Evolutionary conservation across 192 early-diverging fungal genomes (phyloP).

Genomic region (Coemansia sp.): DNA sequence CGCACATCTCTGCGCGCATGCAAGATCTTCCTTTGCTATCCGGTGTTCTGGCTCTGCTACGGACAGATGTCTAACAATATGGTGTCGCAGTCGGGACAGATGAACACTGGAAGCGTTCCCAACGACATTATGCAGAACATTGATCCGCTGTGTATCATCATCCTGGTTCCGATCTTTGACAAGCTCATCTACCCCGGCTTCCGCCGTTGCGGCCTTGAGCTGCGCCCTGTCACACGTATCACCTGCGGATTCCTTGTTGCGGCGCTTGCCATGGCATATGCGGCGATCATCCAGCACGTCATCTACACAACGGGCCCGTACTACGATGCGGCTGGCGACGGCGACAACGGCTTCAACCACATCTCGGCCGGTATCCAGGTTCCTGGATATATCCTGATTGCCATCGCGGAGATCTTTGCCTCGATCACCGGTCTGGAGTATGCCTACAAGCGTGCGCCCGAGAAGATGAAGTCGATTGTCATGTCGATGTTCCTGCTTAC

Average conservation of each 20-base stretch:
- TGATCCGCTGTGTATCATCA: conserved; percentile 58
- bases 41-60: conserved; percentile 75
- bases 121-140: conserved; percentile 66
- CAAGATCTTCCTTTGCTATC: conserved; percentile 68
- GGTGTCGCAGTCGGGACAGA: conserved; percentile 62
- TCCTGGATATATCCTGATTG: conserved; percentile 59
- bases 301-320: conserved; percentile 58
- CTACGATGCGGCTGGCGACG: conserved; percentile 42
- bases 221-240: conserved; percentile 60
- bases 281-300: conserved; percentile 59
- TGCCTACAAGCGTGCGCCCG: conserved; percentile 62
- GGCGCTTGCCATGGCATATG: conserved; percentile 59
- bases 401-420: conserved; percentile 62
- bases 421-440: conserved; percentile 69
- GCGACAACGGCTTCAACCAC: conserved; percentile 53
- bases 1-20: conserved; percentile 60
- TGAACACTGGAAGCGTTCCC: conserved; percentile 57
- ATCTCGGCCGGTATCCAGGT: conserved; percentile 59
- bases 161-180: conserved; percentile 61
- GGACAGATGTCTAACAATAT: conserved; percentile 66
- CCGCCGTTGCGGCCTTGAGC: conserved; percentile 55
- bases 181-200: conserved; percentile 57
- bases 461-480: conserved; percentile 62
- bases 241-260: conserved; percentile 58
- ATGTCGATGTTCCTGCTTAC: conserved; percentile 62